A percentile compares a stretch with the other conserved stretches of the same genome.
Evolutionary conservation across 306 rosid species (phyloP).

Genomic region (Cicer judaicum): DNA sequence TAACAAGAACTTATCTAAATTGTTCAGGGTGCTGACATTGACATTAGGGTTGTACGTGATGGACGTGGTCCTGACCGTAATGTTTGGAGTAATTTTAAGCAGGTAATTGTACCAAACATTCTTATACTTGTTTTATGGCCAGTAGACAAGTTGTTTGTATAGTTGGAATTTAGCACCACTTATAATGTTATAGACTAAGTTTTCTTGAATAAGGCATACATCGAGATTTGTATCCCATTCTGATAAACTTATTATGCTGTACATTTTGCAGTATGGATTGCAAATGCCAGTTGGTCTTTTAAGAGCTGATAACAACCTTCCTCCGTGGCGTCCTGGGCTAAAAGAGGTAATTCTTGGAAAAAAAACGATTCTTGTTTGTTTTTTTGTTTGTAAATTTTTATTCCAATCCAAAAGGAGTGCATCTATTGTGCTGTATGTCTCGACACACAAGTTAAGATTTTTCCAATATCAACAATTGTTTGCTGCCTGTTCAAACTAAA

Average conservation of each 20-base stretch:
- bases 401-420: background rate
- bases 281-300: slow-evolving; percentile 76
- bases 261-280: slow-evolving; percentile 82
- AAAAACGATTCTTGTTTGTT: slow-evolving; percentile 2
- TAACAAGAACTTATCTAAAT: slow-evolving; percentile 46
- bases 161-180: slow-evolving; percentile 28
- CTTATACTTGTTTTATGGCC: slow-evolving; percentile 28
- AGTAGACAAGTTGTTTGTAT: slow-evolving; percentile 3
- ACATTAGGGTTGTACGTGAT: slow-evolving; percentile 95
- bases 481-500: slow-evolving; percentile 12
- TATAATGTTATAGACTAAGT: slow-evolving; percentile 19
- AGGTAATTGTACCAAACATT: slow-evolving; percentile 58
- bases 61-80: slow-evolving; percentile 98
- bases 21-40: slow-evolving; percentile 97
- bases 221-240: slow-evolving; percentile 23
- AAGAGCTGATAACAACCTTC: slow-evolving; percentile 96
- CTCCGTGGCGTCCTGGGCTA: slow-evolving; percentile 93
- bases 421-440: slow-evolving; percentile 6
- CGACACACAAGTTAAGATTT: background rate
- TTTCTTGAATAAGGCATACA: slow-evolving; percentile 25
- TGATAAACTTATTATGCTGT: slow-evolving; percentile 37
- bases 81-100: slow-evolving; percentile 98
- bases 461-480: slow-evolving; percentile 17
- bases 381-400: background rate
- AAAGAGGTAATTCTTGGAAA: slow-evolving; percentile 65